phyloP scores from a whole-genome alignment of 805 yeast genomes.

The Candida orba region DNA sequence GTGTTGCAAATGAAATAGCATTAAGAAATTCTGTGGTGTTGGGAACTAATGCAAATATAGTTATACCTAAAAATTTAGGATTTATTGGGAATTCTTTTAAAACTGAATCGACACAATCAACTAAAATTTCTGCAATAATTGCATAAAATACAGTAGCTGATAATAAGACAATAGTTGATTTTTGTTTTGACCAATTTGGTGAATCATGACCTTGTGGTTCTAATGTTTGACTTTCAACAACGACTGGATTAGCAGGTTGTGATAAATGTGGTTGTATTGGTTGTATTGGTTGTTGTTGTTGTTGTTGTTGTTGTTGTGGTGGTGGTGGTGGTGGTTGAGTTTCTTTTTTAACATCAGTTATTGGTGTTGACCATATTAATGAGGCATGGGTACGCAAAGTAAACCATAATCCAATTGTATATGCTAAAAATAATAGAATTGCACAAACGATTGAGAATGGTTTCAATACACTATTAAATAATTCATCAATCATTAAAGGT shows the following conservation, averaged over 20 bases:
- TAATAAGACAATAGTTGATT: conserved; percentile 74
- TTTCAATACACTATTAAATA: conserved; percentile 61
- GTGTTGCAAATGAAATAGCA: conserved; percentile 93
- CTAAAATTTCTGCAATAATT: conserved; percentile 87
- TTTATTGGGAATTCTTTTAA: conserved; percentile 70
- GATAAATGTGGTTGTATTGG: too few relatives aligned
- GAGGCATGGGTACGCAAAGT: conserved; percentile 96
- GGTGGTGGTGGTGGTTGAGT: not conserved
- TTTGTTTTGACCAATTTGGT: conserved; percentile 90
- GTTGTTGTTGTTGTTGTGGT: not conserved
- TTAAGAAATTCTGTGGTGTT: conserved; percentile 95
- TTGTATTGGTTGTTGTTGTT: too few relatives aligned
- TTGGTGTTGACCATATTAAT: conserved; percentile 81
- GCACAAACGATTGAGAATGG: conserved; percentile 85
- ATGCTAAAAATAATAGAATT: conserved; percentile 70
- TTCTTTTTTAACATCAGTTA: conserved; percentile 24
- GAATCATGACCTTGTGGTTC: conserved; percentile 74
- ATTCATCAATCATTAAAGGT: conserved; percentile 56
- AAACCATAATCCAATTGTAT: conserved; percentile 83
- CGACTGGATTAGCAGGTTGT: not conserved
- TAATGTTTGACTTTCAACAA: not conserved
- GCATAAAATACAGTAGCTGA: conserved; percentile 87
- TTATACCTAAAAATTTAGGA: conserved; percentile 87
- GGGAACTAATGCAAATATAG: conserved; percentile 93
- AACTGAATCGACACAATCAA: conserved; percentile 89